A percentile compares a stretch with the other conserved stretches of the same genome.
Conservation (phyloP, 208 protist genomes). For the Entamoeba dispar region DNA sequence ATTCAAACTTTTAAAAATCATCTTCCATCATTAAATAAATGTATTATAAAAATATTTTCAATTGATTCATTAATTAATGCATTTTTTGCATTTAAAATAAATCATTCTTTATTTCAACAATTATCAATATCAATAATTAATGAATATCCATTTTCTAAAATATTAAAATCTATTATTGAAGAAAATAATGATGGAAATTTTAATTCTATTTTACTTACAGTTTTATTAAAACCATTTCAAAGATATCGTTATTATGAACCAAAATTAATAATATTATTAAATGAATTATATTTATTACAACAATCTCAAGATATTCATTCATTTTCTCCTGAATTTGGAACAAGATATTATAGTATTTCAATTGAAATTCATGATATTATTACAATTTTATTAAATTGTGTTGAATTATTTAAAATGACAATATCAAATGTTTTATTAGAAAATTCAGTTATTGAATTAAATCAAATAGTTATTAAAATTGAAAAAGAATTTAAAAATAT, state of each 20-base stretch:
- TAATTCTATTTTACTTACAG: neutral
- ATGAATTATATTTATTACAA: neutral
- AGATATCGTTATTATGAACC: neutral
- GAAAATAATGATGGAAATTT: neutral
- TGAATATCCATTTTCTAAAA: neutral
- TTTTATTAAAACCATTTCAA: neutral
- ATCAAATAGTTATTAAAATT: too few species aligned
- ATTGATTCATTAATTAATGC: neutral
- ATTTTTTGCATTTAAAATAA: neutral
- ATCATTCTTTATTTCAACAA: neutral
- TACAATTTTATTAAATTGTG: too few species aligned
- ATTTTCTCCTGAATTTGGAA: too few species aligned
- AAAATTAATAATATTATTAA: neutral
- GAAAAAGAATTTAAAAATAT: too few species aligned
- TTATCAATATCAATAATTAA: neutral
- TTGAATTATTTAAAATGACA: too few species aligned
- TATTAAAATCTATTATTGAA: neutral
- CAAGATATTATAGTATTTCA: too few species aligned
- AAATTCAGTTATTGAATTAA: too few species aligned
- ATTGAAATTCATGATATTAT: too few species aligned
- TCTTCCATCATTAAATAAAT: neutral
- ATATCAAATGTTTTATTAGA: too few species aligned
- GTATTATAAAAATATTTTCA: neutral
- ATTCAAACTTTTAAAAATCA: too few species aligned
- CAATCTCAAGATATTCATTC: too few species aligned